phyloP scores from a whole-genome alignment of 768 basidiomycete genomes.

The Suillus fuscotomentosus region DNA sequence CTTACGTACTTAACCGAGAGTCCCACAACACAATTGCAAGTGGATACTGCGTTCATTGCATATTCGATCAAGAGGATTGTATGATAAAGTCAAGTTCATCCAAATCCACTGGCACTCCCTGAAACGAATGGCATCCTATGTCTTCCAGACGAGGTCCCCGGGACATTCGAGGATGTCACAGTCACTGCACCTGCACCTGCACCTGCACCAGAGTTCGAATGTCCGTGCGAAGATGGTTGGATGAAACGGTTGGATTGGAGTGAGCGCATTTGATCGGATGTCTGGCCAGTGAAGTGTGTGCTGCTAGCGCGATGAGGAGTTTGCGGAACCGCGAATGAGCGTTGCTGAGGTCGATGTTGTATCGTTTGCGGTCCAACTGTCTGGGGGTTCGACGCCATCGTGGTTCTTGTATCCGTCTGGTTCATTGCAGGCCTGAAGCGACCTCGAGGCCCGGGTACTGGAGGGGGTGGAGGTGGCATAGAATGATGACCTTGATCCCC shows the following conservation, averaged over 20 bases:
- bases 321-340: conserved; percentile 23
- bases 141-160: conserved; percentile 26
- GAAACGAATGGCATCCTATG: conserved; percentile 59
- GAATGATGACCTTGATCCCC: conserved; percentile 26
- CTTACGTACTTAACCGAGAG: not conserved
- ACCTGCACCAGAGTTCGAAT: conserved; percentile 16
- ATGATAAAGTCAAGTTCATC: conserved; percentile 17
- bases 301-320: conserved; percentile 24
- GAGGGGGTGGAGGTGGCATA: conserved; percentile 31
- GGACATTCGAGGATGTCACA: not conserved
- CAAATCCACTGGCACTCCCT: conserved; percentile 30
- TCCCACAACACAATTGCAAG: not conserved
- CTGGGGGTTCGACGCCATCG: conserved; percentile 12
- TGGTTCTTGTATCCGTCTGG: conserved; percentile 7
- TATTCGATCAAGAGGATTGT: conserved; percentile 4
- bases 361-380: conserved; percentile 6
- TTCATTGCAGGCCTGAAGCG: conserved; percentile 24
- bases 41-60: not conserved
- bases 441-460: conserved; percentile 15
- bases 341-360: conserved; percentile 40
- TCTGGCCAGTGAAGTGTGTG: not conserved
- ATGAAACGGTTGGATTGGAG: conserved; percentile 31
- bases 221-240: conserved; percentile 26
- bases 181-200: not conserved
- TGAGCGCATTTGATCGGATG: conserved; percentile 2